These are phyloP conservation scores for Tetradesmus obliquus DNA, from an alignment of 139 green algal genomes.

Conservation along the genomic window DNA sequence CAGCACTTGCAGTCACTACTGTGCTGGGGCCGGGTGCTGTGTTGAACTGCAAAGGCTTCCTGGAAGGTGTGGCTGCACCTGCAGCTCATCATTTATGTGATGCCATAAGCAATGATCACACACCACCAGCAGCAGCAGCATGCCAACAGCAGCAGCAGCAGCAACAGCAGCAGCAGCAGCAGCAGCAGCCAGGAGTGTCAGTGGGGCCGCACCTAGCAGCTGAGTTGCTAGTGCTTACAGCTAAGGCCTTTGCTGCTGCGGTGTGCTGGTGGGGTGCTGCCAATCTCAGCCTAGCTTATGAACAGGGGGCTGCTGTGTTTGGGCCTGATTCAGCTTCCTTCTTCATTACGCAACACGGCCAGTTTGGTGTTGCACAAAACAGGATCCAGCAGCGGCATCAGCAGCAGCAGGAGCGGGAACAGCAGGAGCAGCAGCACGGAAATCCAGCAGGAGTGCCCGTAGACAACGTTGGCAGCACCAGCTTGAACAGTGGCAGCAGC, in stretches of 20 bases:
- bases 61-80: background rate
- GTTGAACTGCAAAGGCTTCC: background rate
- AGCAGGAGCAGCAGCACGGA: background rate
- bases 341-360: background rate
- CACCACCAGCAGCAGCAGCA: background rate
- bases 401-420: background rate
- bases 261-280: constrained; percentile 15
- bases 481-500: background rate
- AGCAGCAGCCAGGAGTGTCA: background rate
- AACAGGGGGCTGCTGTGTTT: background rate
- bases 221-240: constrained; percentile 6
- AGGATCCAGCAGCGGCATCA: background rate
- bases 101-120: background rate
- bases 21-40: background rate
- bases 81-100: too few species aligned
- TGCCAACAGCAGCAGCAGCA: too few species aligned
- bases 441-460: too few species aligned
- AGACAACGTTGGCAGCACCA: background rate
- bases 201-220: constrained; percentile 5
- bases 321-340: background rate
- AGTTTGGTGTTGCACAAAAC: background rate
- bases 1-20: too few species aligned
- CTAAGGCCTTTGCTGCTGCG: background rate
- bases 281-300: background rate
- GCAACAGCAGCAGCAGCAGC: background rate